Evolutionary conservation across 257 asterid species (phyloP).

Genomic region (Gentiana macrophylla): DNA sequence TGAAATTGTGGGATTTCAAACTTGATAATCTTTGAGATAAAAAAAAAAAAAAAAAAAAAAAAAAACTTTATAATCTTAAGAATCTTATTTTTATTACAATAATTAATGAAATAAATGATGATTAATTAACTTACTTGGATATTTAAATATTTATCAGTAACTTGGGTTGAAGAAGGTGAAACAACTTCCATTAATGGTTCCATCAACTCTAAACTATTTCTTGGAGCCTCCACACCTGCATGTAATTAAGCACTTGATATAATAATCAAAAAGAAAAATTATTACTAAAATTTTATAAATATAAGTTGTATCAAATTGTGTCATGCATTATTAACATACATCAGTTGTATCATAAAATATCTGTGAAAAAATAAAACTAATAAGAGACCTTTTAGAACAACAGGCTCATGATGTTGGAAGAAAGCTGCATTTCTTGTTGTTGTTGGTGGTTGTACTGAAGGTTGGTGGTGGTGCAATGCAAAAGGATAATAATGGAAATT

Average conservation of each 20-base stretch:
- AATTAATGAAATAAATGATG: not conserved
- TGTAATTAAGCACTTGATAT: not conserved
- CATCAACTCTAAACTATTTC: constrained; percentile 73
- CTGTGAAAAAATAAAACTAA: not conserved
- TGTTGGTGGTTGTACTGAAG: too few relatives aligned
- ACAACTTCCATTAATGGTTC: constrained; percentile 21
- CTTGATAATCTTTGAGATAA: too few relatives aligned
- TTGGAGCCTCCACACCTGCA: constrained; percentile 80
- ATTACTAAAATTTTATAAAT: not conserved
- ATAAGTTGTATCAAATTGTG: not conserved
- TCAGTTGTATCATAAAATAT: not conserved
- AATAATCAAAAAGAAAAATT: not conserved
- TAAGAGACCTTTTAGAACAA: constrained; percentile 31
- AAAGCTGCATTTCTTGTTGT: constrained; percentile 4
- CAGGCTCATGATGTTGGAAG: constrained; percentile 18
- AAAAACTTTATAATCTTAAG: not conserved
- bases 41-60: constrained; percentile 10
- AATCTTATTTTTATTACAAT: not conserved
- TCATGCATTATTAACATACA: not conserved
- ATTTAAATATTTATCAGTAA: constrained; percentile 26
- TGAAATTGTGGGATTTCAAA: too few relatives aligned
- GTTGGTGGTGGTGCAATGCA: constrained; percentile 32
- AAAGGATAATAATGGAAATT: constrained; percentile 46
- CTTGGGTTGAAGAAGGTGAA: not conserved
- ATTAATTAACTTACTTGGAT: constrained; percentile 40